Evolutionary conservation across 2,329 filamentous ascomycete species (phyloP).

Genomic region (Beauveria asiatica): DNA sequence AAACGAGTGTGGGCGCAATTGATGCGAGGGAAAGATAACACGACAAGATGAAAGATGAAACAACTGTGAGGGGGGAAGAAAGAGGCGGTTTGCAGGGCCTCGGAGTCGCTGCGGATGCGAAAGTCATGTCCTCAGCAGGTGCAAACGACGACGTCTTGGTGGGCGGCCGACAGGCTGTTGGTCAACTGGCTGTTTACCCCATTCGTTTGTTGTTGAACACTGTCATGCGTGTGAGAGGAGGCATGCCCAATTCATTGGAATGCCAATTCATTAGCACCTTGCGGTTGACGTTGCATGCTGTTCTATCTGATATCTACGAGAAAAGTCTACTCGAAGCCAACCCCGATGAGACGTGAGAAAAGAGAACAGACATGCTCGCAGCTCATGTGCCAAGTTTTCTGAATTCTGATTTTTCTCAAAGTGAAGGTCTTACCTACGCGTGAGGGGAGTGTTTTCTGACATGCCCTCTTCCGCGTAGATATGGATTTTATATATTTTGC

Average conservation of each 20-base stretch:
- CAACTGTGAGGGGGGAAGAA: not conserved
- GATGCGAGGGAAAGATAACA: not conserved
- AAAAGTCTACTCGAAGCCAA: not conserved
- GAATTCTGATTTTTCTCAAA: no score
- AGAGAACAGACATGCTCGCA: constrained; percentile 11
- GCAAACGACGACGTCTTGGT: not conserved
- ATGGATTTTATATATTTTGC: not conserved
- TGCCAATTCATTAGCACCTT: not conserved
- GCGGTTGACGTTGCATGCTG: not conserved
- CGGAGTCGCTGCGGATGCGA: not conserved
- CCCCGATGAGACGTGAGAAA: constrained; percentile 2
- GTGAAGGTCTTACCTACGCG: no score
- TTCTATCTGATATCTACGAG: not conserved
- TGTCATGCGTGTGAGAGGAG: no score
- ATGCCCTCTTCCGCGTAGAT: no score
- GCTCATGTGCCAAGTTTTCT: not conserved
- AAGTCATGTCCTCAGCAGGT: not conserved
- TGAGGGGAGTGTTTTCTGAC: no score
- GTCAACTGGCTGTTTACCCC: no score
- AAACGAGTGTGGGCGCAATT: not conserved
- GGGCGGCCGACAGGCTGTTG: not conserved
- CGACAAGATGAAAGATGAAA: not conserved
- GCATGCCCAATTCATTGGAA: not conserved
- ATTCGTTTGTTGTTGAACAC: no score
- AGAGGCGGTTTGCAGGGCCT: not conserved